Evolutionary conservation across 164 flowering plant genomes (phyloP).

Genomic region (Stephania japonica): DNA sequence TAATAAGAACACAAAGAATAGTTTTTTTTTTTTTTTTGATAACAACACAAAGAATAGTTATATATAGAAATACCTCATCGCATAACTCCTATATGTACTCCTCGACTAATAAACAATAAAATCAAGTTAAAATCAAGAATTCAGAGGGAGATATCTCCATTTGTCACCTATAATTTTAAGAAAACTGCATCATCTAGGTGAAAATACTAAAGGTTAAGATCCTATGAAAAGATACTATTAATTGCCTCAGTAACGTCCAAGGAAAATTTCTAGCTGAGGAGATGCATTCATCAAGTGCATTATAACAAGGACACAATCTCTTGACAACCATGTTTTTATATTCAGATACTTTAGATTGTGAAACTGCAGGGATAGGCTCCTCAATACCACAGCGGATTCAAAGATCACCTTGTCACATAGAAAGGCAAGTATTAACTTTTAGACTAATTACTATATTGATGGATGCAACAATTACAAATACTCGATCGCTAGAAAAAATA

Average conservation of each 20-base stretch:
- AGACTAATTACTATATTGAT: not conserved
- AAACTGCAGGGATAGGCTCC: constrained; percentile 1
- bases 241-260: constrained; percentile 5
- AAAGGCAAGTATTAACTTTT: not conserved
- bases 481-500: too few relatives aligned
- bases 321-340: constrained; percentile 6
- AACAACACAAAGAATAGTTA: too few relatives aligned
- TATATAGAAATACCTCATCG: too few relatives aligned
- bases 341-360: constrained; percentile 9
- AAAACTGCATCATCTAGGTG: too few relatives aligned
- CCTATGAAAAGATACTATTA: too few relatives aligned
- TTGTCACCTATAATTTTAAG: too few relatives aligned
- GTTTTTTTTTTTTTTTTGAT: too few relatives aligned
- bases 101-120: not conserved
- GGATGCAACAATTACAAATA: too few relatives aligned
- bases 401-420: constrained; percentile 1
- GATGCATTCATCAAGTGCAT: constrained; percentile 1
- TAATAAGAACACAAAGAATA: not conserved
- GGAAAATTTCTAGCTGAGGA: constrained; percentile 5
- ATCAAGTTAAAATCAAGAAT: not conserved
- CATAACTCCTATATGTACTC: too few relatives aligned
- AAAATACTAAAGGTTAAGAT: too few relatives aligned
- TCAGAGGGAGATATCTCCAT: too few relatives aligned
- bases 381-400: not conserved
- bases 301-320: not conserved